A percentile compares a stretch with the other conserved stretches of the same genome.
These are phyloP conservation scores for Teratosphaeria nubilosa DNA, from an alignment of 2,329 filamentous ascomycete species.

Conservation along the genomic window DNA sequence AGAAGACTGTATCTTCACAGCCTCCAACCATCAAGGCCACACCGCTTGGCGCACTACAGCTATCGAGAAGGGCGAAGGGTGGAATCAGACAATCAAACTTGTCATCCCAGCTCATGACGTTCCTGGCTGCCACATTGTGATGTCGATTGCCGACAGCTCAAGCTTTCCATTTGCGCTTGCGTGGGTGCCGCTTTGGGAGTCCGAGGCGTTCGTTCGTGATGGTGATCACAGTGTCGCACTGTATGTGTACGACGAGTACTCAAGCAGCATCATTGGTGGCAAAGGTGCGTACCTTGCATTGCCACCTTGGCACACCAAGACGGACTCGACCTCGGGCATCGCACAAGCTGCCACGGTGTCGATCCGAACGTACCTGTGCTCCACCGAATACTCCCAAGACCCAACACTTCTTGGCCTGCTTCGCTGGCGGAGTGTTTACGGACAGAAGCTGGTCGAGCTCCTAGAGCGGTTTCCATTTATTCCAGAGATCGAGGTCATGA, in stretches of 20 bases:
- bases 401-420: conserved; percentile 72
- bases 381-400: conserved; percentile 89
- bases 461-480: conserved; percentile 84
- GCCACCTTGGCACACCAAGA: conserved; percentile 69
- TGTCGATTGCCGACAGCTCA: conserved; percentile 80
- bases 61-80: conserved; percentile 65
- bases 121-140: conserved; percentile 70
- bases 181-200: conserved; percentile 89
- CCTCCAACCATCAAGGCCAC: conserved; percentile 66
- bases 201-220: conserved; percentile 80
- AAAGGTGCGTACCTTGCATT: conserved; percentile 80
- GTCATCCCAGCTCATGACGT: conserved; percentile 72
- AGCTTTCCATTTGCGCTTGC: conserved; percentile 82
- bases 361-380: conserved; percentile 80
- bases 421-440: conserved; percentile 55
- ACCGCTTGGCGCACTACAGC: conserved; percentile 85
- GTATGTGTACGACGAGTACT: conserved; percentile 88
- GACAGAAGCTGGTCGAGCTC: conserved; percentile 61
- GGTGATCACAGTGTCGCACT: conserved; percentile 71
- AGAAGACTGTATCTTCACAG: conserved; percentile 76
- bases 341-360: conserved; percentile 64
- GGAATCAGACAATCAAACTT: conserved; percentile 81
- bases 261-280: conserved; percentile 60
- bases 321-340: conserved; percentile 52
- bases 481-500: conserved; percentile 94